Conservation (phyloP, 129 eudicot species). For the Heracleum sosnowskyi region DNA sequence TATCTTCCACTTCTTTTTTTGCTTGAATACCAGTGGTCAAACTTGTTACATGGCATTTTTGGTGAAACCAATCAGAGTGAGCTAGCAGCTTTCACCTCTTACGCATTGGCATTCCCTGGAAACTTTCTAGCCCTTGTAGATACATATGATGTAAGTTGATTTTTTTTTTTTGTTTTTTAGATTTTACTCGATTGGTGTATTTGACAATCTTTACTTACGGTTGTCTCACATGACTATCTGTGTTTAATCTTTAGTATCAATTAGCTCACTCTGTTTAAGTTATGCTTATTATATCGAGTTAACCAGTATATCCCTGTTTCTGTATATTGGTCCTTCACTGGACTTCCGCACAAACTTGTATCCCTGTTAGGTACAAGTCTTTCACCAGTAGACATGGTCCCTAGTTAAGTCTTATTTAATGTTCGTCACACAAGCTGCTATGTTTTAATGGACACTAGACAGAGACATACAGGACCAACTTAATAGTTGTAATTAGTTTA, state of each 20-base stretch:
- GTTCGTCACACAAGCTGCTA: not conserved
- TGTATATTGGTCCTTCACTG: not conserved
- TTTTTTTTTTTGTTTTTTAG: not conserved
- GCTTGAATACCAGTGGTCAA: constrained; percentile 45
- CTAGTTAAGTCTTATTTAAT: not conserved
- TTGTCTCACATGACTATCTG: not conserved
- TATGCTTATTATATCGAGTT: not conserved
- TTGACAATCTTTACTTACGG: not conserved
- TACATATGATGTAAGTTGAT: constrained; percentile 84
- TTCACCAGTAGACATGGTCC: not conserved
- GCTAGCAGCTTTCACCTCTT: constrained; percentile 90
- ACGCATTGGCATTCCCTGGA: constrained; percentile 86
- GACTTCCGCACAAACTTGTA: not conserved
- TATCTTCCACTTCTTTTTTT: constrained; percentile 12
- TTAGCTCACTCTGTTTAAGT: not conserved
- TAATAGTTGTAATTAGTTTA: not conserved
- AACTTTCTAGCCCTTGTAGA: constrained; percentile 93
- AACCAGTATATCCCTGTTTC: not conserved
- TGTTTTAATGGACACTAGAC: not conserved
- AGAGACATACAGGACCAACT: not conserved
- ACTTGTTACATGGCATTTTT: constrained; percentile 48
- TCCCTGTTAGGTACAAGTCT: not conserved
- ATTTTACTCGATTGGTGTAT: not conserved
- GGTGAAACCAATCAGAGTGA: constrained; percentile 96
- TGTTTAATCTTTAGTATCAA: not conserved